Percentiles rank a stretch among this genome's conserved stretches.
Conservation (phyloP, 495 filamentous ascomycete species). For the Pseudevernia furfuracea region DNA sequence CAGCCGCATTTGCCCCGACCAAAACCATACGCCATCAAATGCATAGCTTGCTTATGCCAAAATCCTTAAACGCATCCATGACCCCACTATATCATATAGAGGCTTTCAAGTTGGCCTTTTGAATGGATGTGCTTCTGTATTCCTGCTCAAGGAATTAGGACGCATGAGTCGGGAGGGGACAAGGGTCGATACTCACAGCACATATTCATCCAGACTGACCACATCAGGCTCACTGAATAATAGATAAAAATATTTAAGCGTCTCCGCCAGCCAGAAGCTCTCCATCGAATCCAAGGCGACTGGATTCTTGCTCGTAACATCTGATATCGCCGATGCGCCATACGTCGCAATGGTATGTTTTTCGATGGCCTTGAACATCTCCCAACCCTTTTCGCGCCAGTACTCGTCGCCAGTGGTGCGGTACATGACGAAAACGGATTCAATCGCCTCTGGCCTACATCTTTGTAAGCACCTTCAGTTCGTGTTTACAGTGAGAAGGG, state of each 20-base stretch:
- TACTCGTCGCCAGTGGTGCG: constrained; percentile 72
- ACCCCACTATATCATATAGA: background rate
- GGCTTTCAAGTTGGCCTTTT: constrained; percentile 34
- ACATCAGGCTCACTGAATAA: constrained; percentile 62
- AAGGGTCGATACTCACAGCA: constrained; percentile 48
- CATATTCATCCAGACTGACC: constrained; percentile 78
- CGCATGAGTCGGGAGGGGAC: constrained; percentile 4
- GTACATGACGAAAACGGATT: constrained; percentile 94
- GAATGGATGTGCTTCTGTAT: constrained; percentile 51
- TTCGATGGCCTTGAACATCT: constrained; percentile 74
- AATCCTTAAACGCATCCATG: background rate
- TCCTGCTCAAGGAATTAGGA: constrained; percentile 30
- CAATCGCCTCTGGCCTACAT: constrained; percentile 78
- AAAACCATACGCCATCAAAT: constrained; percentile 8
- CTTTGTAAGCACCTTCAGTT: background rate
- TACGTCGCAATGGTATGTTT: constrained; percentile 55
- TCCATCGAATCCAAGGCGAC: constrained; percentile 41
- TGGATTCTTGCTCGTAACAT: constrained; percentile 53
- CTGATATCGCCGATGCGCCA: constrained; percentile 66
- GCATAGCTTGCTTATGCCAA: constrained; percentile 6
- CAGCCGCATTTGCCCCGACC: background rate
- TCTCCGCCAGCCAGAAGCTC: constrained; percentile 66
- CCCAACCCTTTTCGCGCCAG: constrained; percentile 85
- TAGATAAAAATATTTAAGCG: constrained; percentile 75
- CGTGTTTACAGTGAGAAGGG: constrained; percentile 56